These are phyloP conservation scores for Pseudonitzschia delicatissima DNA, from an alignment of 108 stramenopile species.

Conservation along the genomic window DNA sequence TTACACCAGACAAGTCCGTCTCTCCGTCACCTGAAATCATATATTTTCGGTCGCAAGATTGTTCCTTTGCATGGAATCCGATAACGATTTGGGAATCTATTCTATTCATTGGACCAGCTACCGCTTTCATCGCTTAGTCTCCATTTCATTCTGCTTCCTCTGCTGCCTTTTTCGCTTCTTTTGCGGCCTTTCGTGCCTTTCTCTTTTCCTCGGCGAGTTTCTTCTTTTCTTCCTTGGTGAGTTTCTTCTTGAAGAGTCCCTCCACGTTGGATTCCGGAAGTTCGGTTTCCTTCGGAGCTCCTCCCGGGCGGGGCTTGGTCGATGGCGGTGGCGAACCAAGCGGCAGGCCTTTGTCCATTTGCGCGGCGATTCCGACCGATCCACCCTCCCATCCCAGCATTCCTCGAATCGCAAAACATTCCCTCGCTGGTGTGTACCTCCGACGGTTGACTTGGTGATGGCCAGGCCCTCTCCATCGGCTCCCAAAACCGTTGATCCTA, in stretches of 20 bases:
- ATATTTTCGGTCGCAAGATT: too few species aligned
- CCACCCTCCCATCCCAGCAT: conserved; percentile 90
- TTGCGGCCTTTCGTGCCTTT: conserved; percentile 54
- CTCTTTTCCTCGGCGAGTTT: conserved; percentile 81
- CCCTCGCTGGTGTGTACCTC: conserved; percentile 77
- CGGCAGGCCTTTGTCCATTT: conserved; percentile 57
- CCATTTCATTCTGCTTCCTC: conserved; percentile 37
- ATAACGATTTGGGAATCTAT: too few species aligned
- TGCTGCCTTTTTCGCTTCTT: conserved; percentile 65
- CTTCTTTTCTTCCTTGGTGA: conserved; percentile 77
- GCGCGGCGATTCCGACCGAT: conserved; percentile 69
- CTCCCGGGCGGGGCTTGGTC: conserved; percentile 61
- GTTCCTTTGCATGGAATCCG: too few species aligned
- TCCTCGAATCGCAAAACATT: conserved; percentile 86
- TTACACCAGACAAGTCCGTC: too few species aligned
- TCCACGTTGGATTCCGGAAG: conserved; percentile 25
- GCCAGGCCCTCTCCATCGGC: conserved; percentile 55
- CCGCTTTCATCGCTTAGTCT: too few species aligned
- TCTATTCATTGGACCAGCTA: too few species aligned
- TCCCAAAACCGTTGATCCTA: conserved; percentile 55
- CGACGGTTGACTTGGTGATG: conserved; percentile 74
- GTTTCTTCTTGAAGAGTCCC: conserved; percentile 81
- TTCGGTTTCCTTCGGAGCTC: conserved; percentile 12
- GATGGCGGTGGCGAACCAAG: conserved; percentile 72
- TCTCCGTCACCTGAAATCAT: too few species aligned